Conservation (phyloP, 1,284 basidiomycete genomes). For the Malassezia psittaci region DNA sequence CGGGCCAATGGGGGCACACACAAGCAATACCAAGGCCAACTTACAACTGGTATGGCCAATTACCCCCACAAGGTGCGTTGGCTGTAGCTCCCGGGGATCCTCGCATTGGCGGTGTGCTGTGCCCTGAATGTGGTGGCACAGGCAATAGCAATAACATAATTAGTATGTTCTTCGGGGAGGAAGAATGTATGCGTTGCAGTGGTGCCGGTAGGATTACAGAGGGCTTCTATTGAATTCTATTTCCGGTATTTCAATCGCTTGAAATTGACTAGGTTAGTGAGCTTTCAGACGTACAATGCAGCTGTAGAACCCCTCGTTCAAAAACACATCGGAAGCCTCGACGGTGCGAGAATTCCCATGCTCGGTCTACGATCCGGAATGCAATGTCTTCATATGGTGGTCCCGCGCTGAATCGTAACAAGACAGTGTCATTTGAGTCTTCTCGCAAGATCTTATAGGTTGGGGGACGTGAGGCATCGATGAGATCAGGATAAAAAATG, state of each 20-base stretch:
- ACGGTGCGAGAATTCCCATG: slow-evolving; percentile 97
- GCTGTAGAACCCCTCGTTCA: slow-evolving; percentile 53
- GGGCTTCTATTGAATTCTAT: slow-evolving; percentile 8
- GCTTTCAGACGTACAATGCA: slow-evolving; percentile 23
- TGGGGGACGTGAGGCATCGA: slow-evolving; percentile 91
- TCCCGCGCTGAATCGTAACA: slow-evolving; percentile 86
- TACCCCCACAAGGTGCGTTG: slow-evolving; percentile 18
- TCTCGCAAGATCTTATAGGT: slow-evolving; percentile 66
- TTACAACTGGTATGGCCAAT: slow-evolving; percentile 3
- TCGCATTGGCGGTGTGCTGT: slow-evolving; percentile 23
- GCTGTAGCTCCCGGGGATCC: slow-evolving; percentile 23
- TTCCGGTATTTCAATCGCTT: slow-evolving; percentile 43
- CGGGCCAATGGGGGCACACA: not conserved
- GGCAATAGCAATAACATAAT: not conserved
- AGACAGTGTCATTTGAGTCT: slow-evolving; percentile 76
- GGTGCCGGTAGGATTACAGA: slow-evolving; percentile 11
- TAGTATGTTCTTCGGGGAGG: slow-evolving; percentile 2
- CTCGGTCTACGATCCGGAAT: slow-evolving; percentile 90
- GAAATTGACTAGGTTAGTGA: slow-evolving; percentile 29
- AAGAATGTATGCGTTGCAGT: slow-evolving; percentile 13
- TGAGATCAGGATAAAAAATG: slow-evolving; percentile 88
- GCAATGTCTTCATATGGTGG: slow-evolving; percentile 99
- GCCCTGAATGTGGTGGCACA: slow-evolving; percentile 19
- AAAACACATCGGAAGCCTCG: slow-evolving; percentile 55
- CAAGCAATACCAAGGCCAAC: not conserved